Evolutionary conservation across 257 asterid species (phyloP).

Genomic region (Cruciata laevipes): DNA sequence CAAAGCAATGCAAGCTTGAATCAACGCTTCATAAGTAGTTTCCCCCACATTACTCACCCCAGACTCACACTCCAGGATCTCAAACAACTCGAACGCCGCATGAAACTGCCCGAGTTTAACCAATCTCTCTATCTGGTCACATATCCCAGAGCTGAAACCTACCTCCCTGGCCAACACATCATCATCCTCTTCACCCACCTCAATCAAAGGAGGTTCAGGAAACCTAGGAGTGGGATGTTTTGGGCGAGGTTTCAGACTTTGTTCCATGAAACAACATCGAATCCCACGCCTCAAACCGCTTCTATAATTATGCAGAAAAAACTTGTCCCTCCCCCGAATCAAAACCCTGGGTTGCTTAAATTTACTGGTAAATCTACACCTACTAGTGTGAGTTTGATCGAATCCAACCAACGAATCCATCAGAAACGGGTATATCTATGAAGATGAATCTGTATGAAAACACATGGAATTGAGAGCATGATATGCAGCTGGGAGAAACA

Average conservation of each 20-base stretch:
- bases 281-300: conserved; percentile 21
- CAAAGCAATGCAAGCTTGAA: conserved; percentile 66
- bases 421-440: background rate
- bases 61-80: conserved; percentile 47
- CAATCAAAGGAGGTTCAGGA: conserved; percentile 31
- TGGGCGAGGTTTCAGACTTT: conserved; percentile 44
- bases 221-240: conserved; percentile 40
- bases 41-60: conserved; percentile 24
- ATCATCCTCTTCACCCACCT: conserved; percentile 20
- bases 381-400: conserved; percentile 46
- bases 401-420: conserved; percentile 55
- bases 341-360: conserved; percentile 24
- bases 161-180: conserved; percentile 11
- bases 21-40: conserved; percentile 65
- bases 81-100: conserved; percentile 75
- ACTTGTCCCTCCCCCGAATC: conserved; percentile 25
- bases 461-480: background rate
- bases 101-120: conserved; percentile 48
- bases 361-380: conserved; percentile 34
- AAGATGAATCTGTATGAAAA: background rate
- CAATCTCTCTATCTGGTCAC: conserved; percentile 64
- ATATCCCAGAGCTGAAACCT: conserved; percentile 30
- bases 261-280: conserved; percentile 42
- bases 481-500: conserved; percentile 1
- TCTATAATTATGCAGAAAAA: conserved; percentile 18